Evolutionary conservation across 495 filamentous ascomycete species (phyloP), one percentile per base, ranked within the genome.

Genomic region (Thermochaetoides thermophila): DNA sequence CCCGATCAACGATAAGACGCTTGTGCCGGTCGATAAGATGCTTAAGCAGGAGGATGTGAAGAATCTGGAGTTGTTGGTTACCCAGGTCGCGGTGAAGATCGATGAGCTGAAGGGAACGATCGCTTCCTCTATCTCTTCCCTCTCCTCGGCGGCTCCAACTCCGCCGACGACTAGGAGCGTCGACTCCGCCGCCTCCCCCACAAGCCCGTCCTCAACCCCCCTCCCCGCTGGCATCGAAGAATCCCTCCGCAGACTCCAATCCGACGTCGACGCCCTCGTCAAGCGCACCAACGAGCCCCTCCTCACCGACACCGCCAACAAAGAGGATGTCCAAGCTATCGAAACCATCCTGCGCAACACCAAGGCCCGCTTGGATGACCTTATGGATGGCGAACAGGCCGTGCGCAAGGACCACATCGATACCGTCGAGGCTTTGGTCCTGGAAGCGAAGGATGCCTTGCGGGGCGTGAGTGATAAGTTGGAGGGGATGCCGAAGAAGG

Each of bases 301-400:
- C 14, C 60, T 41, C 7, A 52, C 55, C 17, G 45, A 63, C 32
- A 23, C 48, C 2, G 73, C 73, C 15, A 68, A 64, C 16, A 75
- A 70, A 48, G 80, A 87, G 37, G 84, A 93, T 43, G 79, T 79
- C 2, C 73, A 84, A 37, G 81, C 78, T n/a, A 84, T 95, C 35
- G 84, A 93, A 51, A 84, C 76, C 0, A 68, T 95, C 28, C 68
- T 95, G 15, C 70, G 76, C 29, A 86, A 84, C 48, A 82, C 81
- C 13, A 92, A 91, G 44, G 69, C 76, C 7, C 75, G 78, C 30
- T 61, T 93, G 25, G 85, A 93, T 21, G 83, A 84, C 20, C 57
- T 89, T 27, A 62, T 64, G 12, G 70, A 85, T 27, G 72, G 80
- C 12, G 65, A 69, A 21, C 57, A 70, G 34, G 56, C 53, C 1